These are phyloP conservation scores for Trichosporon ovoides DNA, from an alignment of 1,284 basidiomycete species.

Conservation along the genomic window DNA sequence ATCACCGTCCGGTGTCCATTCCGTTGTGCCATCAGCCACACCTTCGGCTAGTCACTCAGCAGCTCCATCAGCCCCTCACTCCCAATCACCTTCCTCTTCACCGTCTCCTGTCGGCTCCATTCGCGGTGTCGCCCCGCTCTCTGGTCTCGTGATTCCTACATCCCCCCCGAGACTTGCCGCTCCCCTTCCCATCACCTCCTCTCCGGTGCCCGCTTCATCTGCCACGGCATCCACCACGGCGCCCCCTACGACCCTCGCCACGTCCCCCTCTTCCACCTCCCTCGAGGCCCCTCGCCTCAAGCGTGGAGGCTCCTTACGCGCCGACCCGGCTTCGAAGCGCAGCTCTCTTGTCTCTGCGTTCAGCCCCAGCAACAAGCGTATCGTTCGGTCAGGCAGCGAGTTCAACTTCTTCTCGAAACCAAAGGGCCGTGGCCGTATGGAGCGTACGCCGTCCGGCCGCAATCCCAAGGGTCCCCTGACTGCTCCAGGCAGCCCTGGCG, in stretches of 20 bases:
- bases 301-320: neutral
- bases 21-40: neutral
- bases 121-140: constrained; percentile 3
- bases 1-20: neutral
- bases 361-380: constrained; percentile 13
- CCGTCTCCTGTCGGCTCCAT: constrained; percentile 14
- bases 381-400: constrained; percentile 5
- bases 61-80: neutral
- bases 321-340: constrained; percentile 1
- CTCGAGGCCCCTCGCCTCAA: neutral
- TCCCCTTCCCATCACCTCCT: neutral
- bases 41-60: neutral
- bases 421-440: too few species aligned
- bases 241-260: neutral
- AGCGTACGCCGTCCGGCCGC: neutral
- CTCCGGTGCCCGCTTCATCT: too few species aligned
- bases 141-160: neutral
- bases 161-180: neutral
- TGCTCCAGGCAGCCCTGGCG: neutral
- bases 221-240: neutral
- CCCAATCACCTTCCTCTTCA: constrained; percentile 6
- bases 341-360: constrained; percentile 5
- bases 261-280: neutral
- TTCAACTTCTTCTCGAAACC: constrained; percentile 13
- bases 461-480: too few species aligned